Evolutionary conservation across 768 basidiomycete genomes (phyloP), one percentile per base, ranked within the genome.

Genomic region (Lentinula sp.): DNA sequence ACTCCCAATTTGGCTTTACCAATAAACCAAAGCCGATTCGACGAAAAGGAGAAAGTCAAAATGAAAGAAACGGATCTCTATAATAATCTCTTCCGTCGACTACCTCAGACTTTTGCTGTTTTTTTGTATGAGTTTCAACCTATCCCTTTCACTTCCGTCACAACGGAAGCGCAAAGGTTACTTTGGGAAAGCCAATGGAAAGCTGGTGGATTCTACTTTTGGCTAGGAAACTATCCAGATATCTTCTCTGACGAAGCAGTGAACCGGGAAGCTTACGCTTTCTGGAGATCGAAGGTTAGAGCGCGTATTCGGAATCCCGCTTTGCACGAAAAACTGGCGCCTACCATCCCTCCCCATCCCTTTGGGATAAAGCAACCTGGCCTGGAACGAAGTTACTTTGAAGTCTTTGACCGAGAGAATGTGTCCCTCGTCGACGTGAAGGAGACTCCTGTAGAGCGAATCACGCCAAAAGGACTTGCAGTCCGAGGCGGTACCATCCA

Each of bases 181-280:
- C n/a, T 20, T 39, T 60, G 48, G 8, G 62, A 67, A 23, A 53
- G 63, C 6, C 49, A 57, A 4, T 67, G 62, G 64, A 28, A 49
- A 3, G 49, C 35, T 23, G 64, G 64, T 8, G 62, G 66, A 4
- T 62, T 65, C 35, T 4, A 45, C 6, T 43, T 57, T n/a, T 59
- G 43, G 35, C 10, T 60, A 4, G 20, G 41, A 10, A 51, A 32
- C 15, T 65, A 56, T 35, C 16, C 20, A 6, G 61, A 65, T n/a
- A 13, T 60, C 4, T 39, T 41, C 16, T 16, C 18, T 8, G 23
- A 43, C 52, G 8, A 61, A 35, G 32, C n/a, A 37, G 49, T 49
- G 6, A 60, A 53, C 41, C 50, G 53, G 23, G 59, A 53, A 12
- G 41, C 32, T 9, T 55, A 61, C 41, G 52, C 37, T 16, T 61